Conservation (phyloP, 2,329 filamentous ascomycete genomes). For the Hortaea sp. region DNA sequence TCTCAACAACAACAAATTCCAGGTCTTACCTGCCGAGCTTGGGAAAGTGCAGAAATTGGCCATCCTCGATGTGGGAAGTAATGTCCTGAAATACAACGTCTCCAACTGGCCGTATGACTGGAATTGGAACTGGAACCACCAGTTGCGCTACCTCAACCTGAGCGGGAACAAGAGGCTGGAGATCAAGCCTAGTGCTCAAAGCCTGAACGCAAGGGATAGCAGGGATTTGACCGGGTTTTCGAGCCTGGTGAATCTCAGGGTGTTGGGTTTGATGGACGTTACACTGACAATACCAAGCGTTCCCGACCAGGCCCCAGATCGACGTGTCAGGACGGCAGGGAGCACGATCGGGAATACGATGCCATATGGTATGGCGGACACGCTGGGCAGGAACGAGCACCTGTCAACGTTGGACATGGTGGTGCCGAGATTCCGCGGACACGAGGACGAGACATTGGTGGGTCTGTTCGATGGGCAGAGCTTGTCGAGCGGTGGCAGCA, state of each 20-base stretch:
- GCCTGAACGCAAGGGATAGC: conserved; percentile 45
- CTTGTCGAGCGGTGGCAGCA: conserved; percentile 81
- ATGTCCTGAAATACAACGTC: conserved; percentile 94
- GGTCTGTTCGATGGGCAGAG: conserved; percentile 94
- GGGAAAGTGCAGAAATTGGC: conserved; percentile 87
- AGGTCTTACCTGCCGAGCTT: conserved; percentile 87
- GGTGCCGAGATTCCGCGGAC: conserved; percentile 80
- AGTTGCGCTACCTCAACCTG: conserved; percentile 87
- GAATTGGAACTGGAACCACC: conserved; percentile 99
- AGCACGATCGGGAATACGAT: conserved; percentile 73
- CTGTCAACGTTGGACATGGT: conserved; percentile 93
- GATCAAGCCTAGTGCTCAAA: conserved; percentile 59
- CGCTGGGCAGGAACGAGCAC: conserved; percentile 84
- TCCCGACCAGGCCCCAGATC: conserved; percentile 88
- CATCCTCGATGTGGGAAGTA: conserved; percentile 89
- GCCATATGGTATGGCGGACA: conserved; percentile 96
- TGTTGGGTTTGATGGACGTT: conserved; percentile 94
- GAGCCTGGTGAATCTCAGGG: conserved; percentile 68
- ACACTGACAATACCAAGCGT: conserved; percentile 88
- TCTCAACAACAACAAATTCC: conserved; percentile 97
- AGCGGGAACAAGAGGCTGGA: conserved; percentile 95
- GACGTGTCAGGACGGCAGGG: conserved; percentile 93
- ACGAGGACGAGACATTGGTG: conserved; percentile 79
- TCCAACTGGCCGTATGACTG: conserved; percentile 98
- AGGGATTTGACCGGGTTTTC: conserved; percentile 83